Evolutionary conservation across 2,329 filamentous ascomycete species (phyloP), one percentile per base, ranked within the genome.

Genomic region (Pochonia chlamydosporia): DNA sequence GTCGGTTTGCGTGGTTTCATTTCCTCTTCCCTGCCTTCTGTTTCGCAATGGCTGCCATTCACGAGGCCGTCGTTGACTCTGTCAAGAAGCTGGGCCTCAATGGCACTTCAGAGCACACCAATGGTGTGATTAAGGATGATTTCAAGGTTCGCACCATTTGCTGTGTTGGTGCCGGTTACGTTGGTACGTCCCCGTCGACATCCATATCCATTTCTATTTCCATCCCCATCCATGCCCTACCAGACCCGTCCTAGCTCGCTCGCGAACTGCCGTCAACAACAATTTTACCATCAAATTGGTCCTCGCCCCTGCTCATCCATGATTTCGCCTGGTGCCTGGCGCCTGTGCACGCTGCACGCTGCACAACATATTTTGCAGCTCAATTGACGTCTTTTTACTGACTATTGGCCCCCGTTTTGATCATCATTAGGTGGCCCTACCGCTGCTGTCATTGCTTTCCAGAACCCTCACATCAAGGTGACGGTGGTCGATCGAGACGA

Each of bases 121-220:
- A 67, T 54, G 63, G 60, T 54, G 49, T 48, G 26, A 47, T 56
- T 31, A 49, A 56, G 10, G 52, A 50, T 24, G 59, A 57, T 41
- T 61, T 66, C 55, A 56, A 60, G 43, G 64, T 84, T 33, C 70
- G 68, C 57, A 83, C 79, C 59, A 81, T 89, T 44, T 88, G 85
- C 65, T 88, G 83, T 60, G 81, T 89, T 52, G 85, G 85, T 43
- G 85, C 85, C 55, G 85, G 85, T 56, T 89, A 89, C 63, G 83
- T 89, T 53, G 84, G 82, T 87, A 73, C 58, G 25, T 23, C 13
- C 8, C n/a, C 25, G n/a, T 36, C n/a, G n/a, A n/a, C n/a, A n/a
- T n/a, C n/a, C n/a, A n/a, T n/a, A n/a, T n/a, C n/a, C n/a, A n/a
- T n/a, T n/a, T n/a, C n/a, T n/a, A n/a, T n/a, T n/a, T n/a, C n/a